Evolutionary conservation across 257 asterid genomes (phyloP).

Genomic region (Voacanga thouarsii): DNA sequence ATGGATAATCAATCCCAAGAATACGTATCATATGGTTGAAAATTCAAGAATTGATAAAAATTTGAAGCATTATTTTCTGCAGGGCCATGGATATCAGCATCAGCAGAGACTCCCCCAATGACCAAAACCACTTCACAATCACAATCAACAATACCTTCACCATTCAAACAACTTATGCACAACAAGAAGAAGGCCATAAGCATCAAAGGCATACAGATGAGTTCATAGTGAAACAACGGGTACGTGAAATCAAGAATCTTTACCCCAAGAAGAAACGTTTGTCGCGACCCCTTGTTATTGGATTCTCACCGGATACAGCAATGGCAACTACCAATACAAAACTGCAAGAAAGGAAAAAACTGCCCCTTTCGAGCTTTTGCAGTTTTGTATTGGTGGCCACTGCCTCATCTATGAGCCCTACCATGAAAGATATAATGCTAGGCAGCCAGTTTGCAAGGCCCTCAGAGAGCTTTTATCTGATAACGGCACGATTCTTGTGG

Average conservation of each 20-base stretch:
- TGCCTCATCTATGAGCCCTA: not conserved
- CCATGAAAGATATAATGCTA: not conserved
- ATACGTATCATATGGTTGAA: no score
- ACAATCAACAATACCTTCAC: not conserved
- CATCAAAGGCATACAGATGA: not conserved
- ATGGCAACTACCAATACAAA: no score
- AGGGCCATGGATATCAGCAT: not conserved
- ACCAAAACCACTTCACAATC: not conserved
- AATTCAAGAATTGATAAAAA: no score
- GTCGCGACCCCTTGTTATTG: not conserved
- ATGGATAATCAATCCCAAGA: no score
- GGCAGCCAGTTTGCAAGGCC: not conserved
- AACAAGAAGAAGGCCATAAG: not conserved
- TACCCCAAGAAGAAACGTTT: not conserved
- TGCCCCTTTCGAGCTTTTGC: not conserved
- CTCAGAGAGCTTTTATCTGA: not conserved
- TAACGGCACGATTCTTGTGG: not conserved
- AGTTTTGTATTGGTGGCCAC: not conserved
- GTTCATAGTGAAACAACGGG: not conserved
- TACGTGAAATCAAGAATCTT: not conserved
- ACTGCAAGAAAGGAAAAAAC: no score
- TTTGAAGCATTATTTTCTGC: no score
- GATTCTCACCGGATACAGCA: not conserved
- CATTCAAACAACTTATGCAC: not conserved
- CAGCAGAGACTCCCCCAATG: not conserved